Evolutionary conservation across 78 protist genomes (phyloP).

Genomic region (Blattamonas nauphoetae): DNA sequence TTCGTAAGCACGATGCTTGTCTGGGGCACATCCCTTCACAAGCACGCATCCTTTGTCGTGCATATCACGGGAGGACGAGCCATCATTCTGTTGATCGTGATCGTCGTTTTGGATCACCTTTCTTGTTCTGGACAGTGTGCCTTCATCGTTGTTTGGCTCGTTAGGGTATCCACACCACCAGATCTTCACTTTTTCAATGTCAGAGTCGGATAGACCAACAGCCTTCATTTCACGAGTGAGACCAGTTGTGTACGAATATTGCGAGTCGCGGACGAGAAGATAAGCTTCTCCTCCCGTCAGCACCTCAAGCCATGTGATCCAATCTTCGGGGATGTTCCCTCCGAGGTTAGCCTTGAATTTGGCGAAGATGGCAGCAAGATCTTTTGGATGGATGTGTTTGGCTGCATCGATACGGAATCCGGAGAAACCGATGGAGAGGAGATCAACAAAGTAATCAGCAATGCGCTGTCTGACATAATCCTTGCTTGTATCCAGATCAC

Average conservation of each 20-base stretch:
- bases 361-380: neutral
- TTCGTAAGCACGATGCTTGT: conserved; percentile 43
- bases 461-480: conserved; percentile 47
- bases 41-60: conserved; percentile 34
- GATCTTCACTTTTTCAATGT: conserved; percentile 47
- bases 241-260: too few relatives aligned
- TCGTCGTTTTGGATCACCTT: conserved; percentile 28
- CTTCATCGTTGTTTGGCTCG: neutral
- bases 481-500: conserved; percentile 48
- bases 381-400: conserved; percentile 28
- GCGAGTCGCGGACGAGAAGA: too few relatives aligned
- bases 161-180: conserved; percentile 54
- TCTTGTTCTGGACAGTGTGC: neutral
- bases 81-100: conserved; percentile 38
- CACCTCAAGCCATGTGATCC: conserved; percentile 29
- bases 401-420: conserved; percentile 62
- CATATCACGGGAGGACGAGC: conserved; percentile 50
- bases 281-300: conserved; percentile 51
- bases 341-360: neutral
- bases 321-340: neutral
- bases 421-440: conserved; percentile 33
- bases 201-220: conserved; percentile 32
- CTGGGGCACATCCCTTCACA: neutral
- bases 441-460: conserved; percentile 43
- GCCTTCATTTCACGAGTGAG: too few relatives aligned